phyloP scores from a whole-genome alignment of 2,329 filamentous ascomycete genomes.

The Septoria linicola region DNA sequence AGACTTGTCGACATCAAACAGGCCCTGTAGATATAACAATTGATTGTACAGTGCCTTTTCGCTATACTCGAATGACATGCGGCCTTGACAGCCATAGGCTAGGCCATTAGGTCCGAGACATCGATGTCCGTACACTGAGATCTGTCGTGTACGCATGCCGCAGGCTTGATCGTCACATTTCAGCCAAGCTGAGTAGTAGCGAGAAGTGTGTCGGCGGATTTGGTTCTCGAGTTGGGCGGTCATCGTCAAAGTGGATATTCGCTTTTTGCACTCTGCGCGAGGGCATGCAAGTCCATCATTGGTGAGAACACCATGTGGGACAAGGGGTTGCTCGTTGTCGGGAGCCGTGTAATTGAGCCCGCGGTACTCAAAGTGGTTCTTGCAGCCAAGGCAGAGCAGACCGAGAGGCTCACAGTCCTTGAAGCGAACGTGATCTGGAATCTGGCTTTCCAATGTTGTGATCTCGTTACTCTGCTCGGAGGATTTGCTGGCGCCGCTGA shows the following conservation, averaged over 20 bases:
- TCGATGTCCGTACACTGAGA: slow-evolving; percentile 86
- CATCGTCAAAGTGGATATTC: slow-evolving; percentile 69
- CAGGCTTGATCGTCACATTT: slow-evolving; percentile 87
- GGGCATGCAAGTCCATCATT: slow-evolving; percentile 74
- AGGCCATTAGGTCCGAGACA: slow-evolving; percentile 86
- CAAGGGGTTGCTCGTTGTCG: slow-evolving; percentile 29
- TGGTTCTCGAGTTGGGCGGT: slow-evolving; percentile 85
- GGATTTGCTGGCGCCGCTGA: slow-evolving; percentile 56
- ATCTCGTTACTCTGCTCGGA: slow-evolving; percentile 65
- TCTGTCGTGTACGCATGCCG: slow-evolving; percentile 81
- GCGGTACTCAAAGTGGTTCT: slow-evolving; percentile 68
- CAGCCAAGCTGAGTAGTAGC: slow-evolving; percentile 91
- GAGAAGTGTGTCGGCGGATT: slow-evolving; percentile 72
- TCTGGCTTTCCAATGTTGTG: slow-evolving; percentile 88
- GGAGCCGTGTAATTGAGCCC: slow-evolving; percentile 59
- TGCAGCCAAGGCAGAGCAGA: slow-evolving; percentile 80
- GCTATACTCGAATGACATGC: slow-evolving; percentile 82
- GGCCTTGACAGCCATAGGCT: slow-evolving; percentile 77
- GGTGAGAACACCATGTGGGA: slow-evolving; percentile 60
- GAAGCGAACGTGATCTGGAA: slow-evolving; percentile 88
- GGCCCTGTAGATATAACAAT: slow-evolving; percentile 76
- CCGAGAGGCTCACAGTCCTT: slow-evolving; percentile 72
- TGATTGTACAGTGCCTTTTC: slow-evolving; percentile 96
- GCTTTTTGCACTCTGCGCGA: slow-evolving; percentile 59
- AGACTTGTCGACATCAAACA: slow-evolving; percentile 90